These are phyloP conservation scores for Vaccinium darrowii DNA, from an alignment of 148 eudicot species.

Conservation along the genomic window DNA sequence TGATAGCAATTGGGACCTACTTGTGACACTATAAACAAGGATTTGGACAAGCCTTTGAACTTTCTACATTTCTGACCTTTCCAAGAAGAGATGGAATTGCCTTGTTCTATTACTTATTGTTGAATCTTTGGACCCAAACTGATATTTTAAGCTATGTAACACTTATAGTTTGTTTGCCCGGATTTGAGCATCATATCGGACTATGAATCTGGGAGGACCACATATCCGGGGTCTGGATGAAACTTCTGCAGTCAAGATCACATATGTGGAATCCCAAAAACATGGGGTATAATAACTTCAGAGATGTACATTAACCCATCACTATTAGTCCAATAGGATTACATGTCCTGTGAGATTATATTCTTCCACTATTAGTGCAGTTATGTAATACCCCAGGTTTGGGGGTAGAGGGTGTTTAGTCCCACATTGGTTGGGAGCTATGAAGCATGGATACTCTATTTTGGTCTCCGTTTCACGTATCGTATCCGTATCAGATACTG, in stretches of 20 bases:
- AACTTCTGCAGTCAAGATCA: neutral
- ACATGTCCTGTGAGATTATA: neutral
- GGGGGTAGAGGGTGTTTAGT: too few species aligned
- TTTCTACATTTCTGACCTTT: neutral
- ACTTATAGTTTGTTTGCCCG: neutral
- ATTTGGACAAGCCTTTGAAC: neutral
- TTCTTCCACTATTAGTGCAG: neutral
- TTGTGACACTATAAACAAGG: neutral
- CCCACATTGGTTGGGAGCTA: too few species aligned
- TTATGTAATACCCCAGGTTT: too few species aligned
- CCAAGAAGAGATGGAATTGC: neutral
- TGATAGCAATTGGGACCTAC: neutral
- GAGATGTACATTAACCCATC: neutral
- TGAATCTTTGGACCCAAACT: neutral
- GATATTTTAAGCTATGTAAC: neutral
- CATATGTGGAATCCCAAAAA: neutral
- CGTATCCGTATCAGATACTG: too few species aligned
- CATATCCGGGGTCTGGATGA: neutral
- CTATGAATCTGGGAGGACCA: neutral
- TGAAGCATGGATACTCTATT: too few species aligned
- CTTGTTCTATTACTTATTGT: neutral
- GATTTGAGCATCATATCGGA: neutral
- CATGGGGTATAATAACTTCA: neutral
- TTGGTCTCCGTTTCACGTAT: too few species aligned
- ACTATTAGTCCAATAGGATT: neutral